Evolutionary conservation across 108 stramenopile genomes (phyloP).

Genomic region (Pseudonitzschia delicatissima): DNA sequence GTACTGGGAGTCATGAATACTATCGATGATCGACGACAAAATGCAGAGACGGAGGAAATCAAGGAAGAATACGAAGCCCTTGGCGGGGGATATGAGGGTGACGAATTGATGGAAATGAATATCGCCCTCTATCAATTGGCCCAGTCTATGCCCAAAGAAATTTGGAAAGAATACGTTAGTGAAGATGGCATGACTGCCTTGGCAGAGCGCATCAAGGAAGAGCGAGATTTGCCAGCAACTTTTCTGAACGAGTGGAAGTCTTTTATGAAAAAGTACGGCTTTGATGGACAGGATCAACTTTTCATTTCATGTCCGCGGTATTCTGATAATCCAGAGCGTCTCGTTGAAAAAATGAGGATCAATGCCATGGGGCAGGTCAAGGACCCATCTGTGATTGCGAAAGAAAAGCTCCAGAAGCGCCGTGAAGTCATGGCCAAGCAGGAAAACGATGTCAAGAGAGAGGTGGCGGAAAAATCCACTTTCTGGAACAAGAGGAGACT

Average conservation of each 20-base stretch:
- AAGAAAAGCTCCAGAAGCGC: not conserved
- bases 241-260: not conserved
- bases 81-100: not conserved
- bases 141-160: not conserved
- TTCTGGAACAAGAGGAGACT: not conserved
- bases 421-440: not conserved
- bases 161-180: constrained; percentile 1
- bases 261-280: not conserved
- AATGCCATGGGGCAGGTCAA: not conserved
- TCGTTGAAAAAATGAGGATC: not conserved
- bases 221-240: not conserved
- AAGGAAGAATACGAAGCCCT: not conserved
- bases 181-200: not conserved
- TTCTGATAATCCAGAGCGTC: not conserved
- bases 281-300: constrained; percentile 6
- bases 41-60: not conserved
- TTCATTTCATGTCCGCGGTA: constrained; percentile 3
- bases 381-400: not conserved
- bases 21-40: not conserved
- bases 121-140: not conserved
- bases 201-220: not conserved
- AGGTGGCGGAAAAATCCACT: not conserved
- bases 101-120: constrained; percentile 6
- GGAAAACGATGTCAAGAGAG: not conserved
- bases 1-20: not conserved